Evolutionary conservation across 2,329 filamentous ascomycete species (phyloP), one percentile per base, ranked within the genome.

Genomic region (Clarireedia hainanense): DNA sequence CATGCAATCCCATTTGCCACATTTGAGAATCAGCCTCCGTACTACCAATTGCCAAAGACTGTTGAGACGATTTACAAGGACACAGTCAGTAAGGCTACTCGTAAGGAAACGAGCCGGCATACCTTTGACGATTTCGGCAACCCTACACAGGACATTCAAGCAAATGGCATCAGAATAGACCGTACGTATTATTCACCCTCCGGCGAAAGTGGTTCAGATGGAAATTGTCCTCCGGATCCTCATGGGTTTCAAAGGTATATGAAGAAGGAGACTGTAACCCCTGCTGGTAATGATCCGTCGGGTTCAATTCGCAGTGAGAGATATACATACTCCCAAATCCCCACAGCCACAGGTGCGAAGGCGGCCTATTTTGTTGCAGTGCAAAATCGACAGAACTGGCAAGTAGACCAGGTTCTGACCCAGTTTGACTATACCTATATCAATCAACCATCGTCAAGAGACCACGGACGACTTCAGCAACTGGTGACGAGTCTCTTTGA

Each of bases 51-150:
- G 6, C 51, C 43, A 6, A 53, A 47, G 23, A 53, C 34, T 27
- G 43, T 40, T 10, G 43, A 53, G 12, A 40, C 24, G 14, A 40
- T n/a, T n/a, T 53, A 53, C 37, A 17, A 17, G n/a, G 51, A 53
- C 47, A 27, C 43, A 40, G 24, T 24, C 7, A 53, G 23, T 23
- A 12, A 40, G 15, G 24, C 24, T 7, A 40, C 6, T 30, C 51
- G 51, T 7, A 47, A 6, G 20, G 51, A 53, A 48, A 48, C n/a
- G 5, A 47, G 30, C 10, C n/a, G 47, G 26, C 30, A 47, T 17
- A 34, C 26, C 2, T 53, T 53, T n/a, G 51, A 53, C n/a, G 51
- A 53, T 6, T 53, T 43, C 42, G 51, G 51, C 20, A 53, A 53
- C 12, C 51, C 51, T 3, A 47, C 15, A 20, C 30, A 48, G 10